A percentile compares a stretch with the other conserved stretches of the same genome.
Evolutionary conservation across 805 yeast genomes (phyloP).

Genomic region (Candida sphagnicola): DNA sequence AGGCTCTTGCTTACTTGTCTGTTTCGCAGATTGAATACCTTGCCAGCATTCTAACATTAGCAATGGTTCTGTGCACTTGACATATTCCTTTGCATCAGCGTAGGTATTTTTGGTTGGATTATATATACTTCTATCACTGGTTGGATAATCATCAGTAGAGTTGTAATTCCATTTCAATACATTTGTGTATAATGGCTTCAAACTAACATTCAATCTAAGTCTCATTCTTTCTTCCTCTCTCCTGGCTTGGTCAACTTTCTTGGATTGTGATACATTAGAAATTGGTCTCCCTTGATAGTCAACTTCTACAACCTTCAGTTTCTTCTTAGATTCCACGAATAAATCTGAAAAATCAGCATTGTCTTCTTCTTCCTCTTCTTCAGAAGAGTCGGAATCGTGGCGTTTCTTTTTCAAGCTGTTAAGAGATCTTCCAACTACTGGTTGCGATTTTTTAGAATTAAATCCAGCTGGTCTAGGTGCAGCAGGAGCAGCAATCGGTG

Average conservation of each 20-base stretch:
- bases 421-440: constrained; percentile 33
- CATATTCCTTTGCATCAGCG: constrained; percentile 59
- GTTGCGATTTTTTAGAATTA: constrained; percentile 26
- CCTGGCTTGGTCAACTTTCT: constrained; percentile 32
- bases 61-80: constrained; percentile 69
- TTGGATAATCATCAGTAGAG: constrained; percentile 53
- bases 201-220: constrained; percentile 68
- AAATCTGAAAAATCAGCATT: constrained; percentile 38
- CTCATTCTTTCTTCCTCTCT: constrained; percentile 76
- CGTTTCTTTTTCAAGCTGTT: constrained; percentile 28
- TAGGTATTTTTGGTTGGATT: constrained; percentile 54
- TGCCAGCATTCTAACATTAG: constrained; percentile 93
- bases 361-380: constrained; percentile 28
- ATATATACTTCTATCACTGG: constrained; percentile 41
- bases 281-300: constrained; percentile 43
- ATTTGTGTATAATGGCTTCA: constrained; percentile 67
- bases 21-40: constrained; percentile 69
- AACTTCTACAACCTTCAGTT: constrained; percentile 34
- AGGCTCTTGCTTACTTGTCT: constrained; percentile 55
- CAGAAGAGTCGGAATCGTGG: constrained; percentile 30
- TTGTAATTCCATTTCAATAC: constrained; percentile 77
- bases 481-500: constrained; percentile 32
- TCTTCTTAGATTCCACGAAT: constrained; percentile 30
- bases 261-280: constrained; percentile 15
- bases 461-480: constrained; percentile 54